Percentiles rank a stretch among this genome's conserved stretches.
These are phyloP conservation scores for Malus hybrid DNA, from an alignment of 331 rosid species.

Conservation along the genomic window DNA sequence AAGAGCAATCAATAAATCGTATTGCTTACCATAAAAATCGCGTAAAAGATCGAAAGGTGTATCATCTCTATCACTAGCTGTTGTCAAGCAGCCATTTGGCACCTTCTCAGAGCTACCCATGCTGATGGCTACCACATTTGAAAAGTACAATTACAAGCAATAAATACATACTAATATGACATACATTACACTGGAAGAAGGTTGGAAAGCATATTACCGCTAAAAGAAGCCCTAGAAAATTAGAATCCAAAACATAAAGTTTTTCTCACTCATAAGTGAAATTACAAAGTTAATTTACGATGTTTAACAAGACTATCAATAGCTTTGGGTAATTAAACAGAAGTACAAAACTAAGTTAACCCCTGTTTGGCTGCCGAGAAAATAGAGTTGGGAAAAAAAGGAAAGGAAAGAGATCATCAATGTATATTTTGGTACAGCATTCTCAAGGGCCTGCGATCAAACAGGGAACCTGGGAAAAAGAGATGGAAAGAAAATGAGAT, in stretches of 20 bases:
- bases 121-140: background rate
- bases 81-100: conserved; percentile 2
- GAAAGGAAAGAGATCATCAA: background rate
- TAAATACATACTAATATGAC: background rate
- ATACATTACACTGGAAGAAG: background rate
- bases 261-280: background rate
- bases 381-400: background rate
- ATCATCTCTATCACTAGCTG: background rate
- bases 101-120: background rate
- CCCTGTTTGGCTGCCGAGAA: background rate
- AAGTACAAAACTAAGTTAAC: background rate
- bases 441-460: background rate
- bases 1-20: background rate
- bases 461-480: background rate
- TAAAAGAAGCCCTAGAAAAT: background rate
- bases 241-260: background rate
- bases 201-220: background rate
- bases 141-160: background rate
- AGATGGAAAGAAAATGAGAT: background rate
- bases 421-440: background rate
- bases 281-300: too few species aligned
- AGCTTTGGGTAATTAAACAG: too few species aligned
- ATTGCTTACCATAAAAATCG: background rate
- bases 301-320: too few species aligned
- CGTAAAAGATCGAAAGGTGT: background rate